Evolutionary conservation across 768 basidiomycete genomes (phyloP).

Genomic region (Boletus rufocinnamomeus): DNA sequence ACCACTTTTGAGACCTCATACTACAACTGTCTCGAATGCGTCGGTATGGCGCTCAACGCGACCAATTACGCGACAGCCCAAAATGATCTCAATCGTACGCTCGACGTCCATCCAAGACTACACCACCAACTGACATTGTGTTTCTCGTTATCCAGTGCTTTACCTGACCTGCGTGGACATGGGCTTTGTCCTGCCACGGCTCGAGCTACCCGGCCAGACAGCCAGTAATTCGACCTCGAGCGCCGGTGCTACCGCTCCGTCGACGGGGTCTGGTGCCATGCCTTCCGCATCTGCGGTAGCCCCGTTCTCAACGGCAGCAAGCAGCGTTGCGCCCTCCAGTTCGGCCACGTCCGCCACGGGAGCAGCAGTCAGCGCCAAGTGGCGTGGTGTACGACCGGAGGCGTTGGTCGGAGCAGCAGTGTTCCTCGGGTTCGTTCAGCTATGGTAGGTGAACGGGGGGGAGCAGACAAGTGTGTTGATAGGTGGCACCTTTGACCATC

Average conservation of each 20-base stretch:
- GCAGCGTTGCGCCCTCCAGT: not conserved
- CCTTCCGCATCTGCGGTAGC: not conserved
- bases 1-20: conserved; percentile 40
- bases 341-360: not conserved
- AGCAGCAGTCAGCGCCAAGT: not conserved
- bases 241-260: not conserved
- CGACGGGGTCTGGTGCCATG: not conserved
- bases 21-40: conserved; percentile 46
- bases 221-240: conserved; percentile 18
- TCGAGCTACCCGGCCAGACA: conserved; percentile 31
- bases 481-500: not conserved
- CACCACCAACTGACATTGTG: not conserved
- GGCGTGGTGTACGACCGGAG: not conserved
- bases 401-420: conserved; percentile 6
- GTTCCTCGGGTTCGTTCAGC: conserved; percentile 7
- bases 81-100: conserved; percentile 38
- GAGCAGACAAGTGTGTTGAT: not conserved
- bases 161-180: conserved; percentile 28
- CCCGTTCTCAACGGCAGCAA: conserved; percentile 2
- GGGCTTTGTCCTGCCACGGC: conserved; percentile 26
- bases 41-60: conserved; percentile 30
- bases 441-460: conserved; percentile 13
- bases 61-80: conserved; percentile 35
- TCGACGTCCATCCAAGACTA: not conserved
- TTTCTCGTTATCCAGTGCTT: conserved; percentile 16